A percentile compares a stretch with the other conserved stretches of the same genome.
These are phyloP conservation scores for Discostella stelligeroides DNA, from an alignment of 108 stramenopile species.

Conservation along the genomic window DNA sequence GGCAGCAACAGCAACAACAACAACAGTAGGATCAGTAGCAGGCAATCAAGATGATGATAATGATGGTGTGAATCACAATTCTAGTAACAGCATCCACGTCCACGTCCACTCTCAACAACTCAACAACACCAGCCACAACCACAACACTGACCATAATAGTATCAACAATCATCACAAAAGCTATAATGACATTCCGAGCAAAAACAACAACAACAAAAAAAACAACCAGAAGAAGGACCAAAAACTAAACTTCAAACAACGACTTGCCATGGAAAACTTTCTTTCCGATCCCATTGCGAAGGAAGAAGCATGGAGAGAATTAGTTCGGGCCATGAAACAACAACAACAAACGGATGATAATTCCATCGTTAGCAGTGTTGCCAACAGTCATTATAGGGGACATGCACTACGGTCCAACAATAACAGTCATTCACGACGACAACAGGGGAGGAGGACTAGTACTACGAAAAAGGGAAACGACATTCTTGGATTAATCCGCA, in stretches of 20 bases:
- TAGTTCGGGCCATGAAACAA: constrained; percentile 6
- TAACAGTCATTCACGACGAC: neutral
- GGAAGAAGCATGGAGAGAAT: constrained; percentile 6
- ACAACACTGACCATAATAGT: too few species aligned
- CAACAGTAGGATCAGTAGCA: too few species aligned
- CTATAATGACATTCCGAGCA: too few species aligned
- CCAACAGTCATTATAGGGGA: neutral
- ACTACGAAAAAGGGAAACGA: constrained; percentile 1
- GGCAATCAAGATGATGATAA: too few species aligned
- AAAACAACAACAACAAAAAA: too few species aligned
- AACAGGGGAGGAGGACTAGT: neutral
- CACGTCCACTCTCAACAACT: too few species aligned
- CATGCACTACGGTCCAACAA: neutral
- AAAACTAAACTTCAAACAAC: constrained; percentile 1
- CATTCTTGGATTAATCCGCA: constrained; percentile 5
- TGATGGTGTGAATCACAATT: too few species aligned
- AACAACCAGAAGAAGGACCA: too few species aligned
- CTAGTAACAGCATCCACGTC: too few species aligned
- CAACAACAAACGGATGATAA: neutral
- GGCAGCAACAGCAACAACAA: too few species aligned
- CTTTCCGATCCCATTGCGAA: neutral
- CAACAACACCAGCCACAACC: too few species aligned
- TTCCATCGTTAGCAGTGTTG: neutral
- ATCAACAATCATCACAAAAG: too few species aligned
- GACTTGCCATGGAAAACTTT: constrained; percentile 3